Evolutionary conservation across 441 rosid species (phyloP), one percentile per base, ranked within the genome.

Genomic region (Erysimum cheiri): DNA sequence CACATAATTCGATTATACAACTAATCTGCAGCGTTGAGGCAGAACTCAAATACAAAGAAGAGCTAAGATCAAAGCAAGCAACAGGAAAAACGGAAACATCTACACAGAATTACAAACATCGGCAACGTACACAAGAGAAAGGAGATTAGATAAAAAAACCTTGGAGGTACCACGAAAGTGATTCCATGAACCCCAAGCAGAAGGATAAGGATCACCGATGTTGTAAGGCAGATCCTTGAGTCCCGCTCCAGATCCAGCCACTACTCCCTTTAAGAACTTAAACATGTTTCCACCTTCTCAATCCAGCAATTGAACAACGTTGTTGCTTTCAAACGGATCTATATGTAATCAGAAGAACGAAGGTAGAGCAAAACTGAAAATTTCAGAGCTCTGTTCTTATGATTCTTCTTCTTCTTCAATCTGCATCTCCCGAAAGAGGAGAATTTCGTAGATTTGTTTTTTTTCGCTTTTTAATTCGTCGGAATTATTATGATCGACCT

Each of bases 101-200:
- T 10, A 6, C 4, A 6, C 5, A 32, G 37, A 43, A 35, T 31
- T 62, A 40, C 33, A 68, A 13, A 44, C 71, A 41, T 5, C 4
- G 11, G 50, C 5, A 19, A 50, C 39, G 7, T 14, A 40, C 28
- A 53, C 41, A 40, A 56, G 47, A 47, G 47, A 37, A 19, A 8
- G 15, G 60, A 69, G 64, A 55, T 8, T 22, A 43, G 41, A 64
- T 41, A 13, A 15, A 39, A 48, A 87, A n/a, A n/a, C 98, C 91
- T 88, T 87, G 74, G 97, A 88, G 73, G 92, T 87, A 72, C 98
- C 98, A 37, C 90, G 95, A 70, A 78, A 86, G 81, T 95, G 99
- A 70, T 88, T 78, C 98, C 99, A 95, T 19, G 96, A 92, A 65
- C 95, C 98, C 98, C 98, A 95, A 60, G 98, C 89, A 48, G 96